Base-by-base conservation (phyloP, 176 grass and related monocot species). In the Oryza meridionalis region DNA sequence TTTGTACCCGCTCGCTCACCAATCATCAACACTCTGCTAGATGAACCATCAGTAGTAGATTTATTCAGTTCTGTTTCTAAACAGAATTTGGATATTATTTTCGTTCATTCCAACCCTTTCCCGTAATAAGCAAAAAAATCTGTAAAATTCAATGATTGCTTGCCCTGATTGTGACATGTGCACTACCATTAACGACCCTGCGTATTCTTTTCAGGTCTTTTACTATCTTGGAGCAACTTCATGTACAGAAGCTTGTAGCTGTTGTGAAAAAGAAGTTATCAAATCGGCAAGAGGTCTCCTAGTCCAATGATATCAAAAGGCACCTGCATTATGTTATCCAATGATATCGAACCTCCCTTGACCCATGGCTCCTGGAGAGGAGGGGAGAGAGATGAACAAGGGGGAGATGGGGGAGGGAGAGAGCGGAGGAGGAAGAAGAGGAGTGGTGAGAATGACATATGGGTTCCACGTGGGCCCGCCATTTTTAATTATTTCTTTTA, bases 161-260 rank as follows among this genome's bases (percentile, higher is more conserved):
- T 84, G 2, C 46, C 70, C 24, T 67, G 13, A n/a, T 76, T 62
- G 2, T 68, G 44, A 27, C 14, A 40, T 82, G 67, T 37, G 67
- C 66, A 75, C 37, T 81, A 26, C 43, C 71, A 78, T 38, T 81
- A 32, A 86, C 65, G 65, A 67, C 21, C 27, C 64, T 32, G 66
- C 85, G 72, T 59, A 47, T 53, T 24, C 33, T 89, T 40, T 79
- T 24, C 83, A 98, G 96, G 93, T 98, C 91, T 55, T 53, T 66
- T 67, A 90, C 91, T 67, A 75, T 95, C 19, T 87, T 95, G 87
- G 88, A 92, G 70, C 91, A 93, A 32, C 85, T 98, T 85, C 85
- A 95, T 90, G 68, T 92, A 61, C 65, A 88, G 38, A 95, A 98
- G 84, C 38, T 95, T 17, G 53, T 87, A 15, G 76, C 87, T 32